Percentiles rank a stretch among this genome's conserved stretches.
phyloP scores from a whole-genome alignment of 805 yeast species.

The Candida khao-thaluensis region DNA sequence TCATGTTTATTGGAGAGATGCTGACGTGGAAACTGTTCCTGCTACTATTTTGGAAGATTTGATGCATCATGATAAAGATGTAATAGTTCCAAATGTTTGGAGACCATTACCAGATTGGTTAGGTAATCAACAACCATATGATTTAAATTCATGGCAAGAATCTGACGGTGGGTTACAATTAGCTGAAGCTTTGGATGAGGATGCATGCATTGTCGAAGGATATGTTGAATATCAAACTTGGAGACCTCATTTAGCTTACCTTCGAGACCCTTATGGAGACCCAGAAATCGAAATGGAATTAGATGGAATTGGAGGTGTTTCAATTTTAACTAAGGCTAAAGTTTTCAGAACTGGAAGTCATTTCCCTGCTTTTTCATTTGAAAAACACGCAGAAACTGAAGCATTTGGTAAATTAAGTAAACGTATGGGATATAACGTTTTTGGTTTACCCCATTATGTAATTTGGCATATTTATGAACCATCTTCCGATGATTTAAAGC shows the following conservation, averaged over 20 bases:
- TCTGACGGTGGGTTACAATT: slow-evolving; percentile 76
- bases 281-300: slow-evolving; percentile 89
- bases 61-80: slow-evolving; percentile 89
- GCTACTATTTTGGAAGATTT: slow-evolving; percentile 82
- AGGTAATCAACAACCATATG: slow-evolving; percentile 83
- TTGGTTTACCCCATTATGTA: slow-evolving; percentile 91
- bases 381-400: slow-evolving; percentile 96
- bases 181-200: slow-evolving; percentile 80
- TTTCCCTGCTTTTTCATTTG: slow-evolving; percentile 95
- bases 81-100: slow-evolving; percentile 94
- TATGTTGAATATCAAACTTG: slow-evolving; percentile 96
- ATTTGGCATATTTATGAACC: slow-evolving; percentile 98
- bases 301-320: slow-evolving; percentile 98
- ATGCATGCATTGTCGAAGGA: slow-evolving; percentile 96
- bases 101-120: slow-evolving; percentile 85
- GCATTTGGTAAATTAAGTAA: slow-evolving; percentile 91
- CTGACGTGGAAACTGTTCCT: slow-evolving; percentile 92
- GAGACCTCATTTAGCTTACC: slow-evolving; percentile 95
- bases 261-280: slow-evolving; percentile 93
- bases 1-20: slow-evolving; percentile 97
- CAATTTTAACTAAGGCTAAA: slow-evolving; percentile 80
- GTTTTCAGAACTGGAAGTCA: slow-evolving; percentile 88
- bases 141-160: slow-evolving; percentile 83
- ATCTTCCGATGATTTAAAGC: slow-evolving; percentile 79
- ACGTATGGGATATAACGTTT: slow-evolving; percentile 81